Evolutionary conservation across 441 rosid species (phyloP).

Genomic region (Cnidoscolus chayamansa): DNA sequence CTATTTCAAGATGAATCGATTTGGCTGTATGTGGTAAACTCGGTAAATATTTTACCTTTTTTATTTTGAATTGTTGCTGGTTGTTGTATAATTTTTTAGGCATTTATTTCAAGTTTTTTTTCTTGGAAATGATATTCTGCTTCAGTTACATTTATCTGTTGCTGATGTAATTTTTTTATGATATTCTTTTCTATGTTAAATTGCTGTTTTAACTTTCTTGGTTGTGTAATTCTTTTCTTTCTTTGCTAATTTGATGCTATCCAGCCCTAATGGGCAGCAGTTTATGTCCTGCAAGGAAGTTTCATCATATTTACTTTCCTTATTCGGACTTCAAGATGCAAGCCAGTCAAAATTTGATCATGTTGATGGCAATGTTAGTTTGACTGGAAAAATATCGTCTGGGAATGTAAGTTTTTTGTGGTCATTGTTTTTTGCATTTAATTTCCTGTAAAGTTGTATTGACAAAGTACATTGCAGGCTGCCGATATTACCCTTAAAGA

Average conservation of each 20-base stretch:
- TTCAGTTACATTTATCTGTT: background rate
- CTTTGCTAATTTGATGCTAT: constrained; percentile 24
- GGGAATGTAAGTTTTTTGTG: constrained; percentile 34
- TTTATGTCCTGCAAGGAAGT: constrained; percentile 69
- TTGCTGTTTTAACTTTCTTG: background rate
- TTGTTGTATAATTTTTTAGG: background rate
- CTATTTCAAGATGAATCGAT: background rate
- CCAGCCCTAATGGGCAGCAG: constrained; percentile 70
- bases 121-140: constrained; percentile 2
- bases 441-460: constrained; percentile 17
- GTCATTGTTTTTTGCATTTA: constrained; percentile 2
- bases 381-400: constrained; percentile 23
- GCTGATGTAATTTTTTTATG: background rate
- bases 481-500: constrained; percentile 24
- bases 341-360: constrained; percentile 20
- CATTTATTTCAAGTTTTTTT: constrained; percentile 10
- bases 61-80: background rate
- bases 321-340: constrained; percentile 34
- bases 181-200: background rate
- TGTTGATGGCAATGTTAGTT: constrained; percentile 26
- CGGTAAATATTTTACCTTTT: background rate
- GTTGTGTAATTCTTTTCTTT: constrained; percentile 14
- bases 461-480: constrained; percentile 34
- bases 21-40: background rate
- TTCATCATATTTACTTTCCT: constrained; percentile 43